phyloP scores from a whole-genome alignment of 2,329 filamentous ascomycete species.

The Cladosporium sphaerospermum region DNA sequence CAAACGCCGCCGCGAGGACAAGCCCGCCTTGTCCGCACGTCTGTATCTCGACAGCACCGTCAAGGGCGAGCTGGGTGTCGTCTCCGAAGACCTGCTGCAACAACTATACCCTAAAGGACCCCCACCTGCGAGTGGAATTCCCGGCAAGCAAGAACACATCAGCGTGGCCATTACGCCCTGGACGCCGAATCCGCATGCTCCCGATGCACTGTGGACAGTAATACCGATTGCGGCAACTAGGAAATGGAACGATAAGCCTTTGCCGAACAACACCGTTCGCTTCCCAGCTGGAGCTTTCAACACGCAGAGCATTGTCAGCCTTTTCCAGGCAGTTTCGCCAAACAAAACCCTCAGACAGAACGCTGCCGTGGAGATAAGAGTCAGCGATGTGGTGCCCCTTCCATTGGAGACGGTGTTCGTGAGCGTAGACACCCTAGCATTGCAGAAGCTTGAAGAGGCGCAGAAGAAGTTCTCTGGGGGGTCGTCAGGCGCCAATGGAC shows the following conservation, averaged over 20 bases:
- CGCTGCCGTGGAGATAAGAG: conserved; percentile 73
- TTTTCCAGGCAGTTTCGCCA: conserved; percentile 63
- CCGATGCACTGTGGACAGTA: conserved; percentile 74
- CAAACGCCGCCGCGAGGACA: conserved; percentile 52
- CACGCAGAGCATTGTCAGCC: conserved; percentile 72
- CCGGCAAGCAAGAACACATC: conserved; percentile 37
- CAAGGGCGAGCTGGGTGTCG: conserved; percentile 74
- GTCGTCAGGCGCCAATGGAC: conserved; percentile 34
- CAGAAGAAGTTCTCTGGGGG: conserved; percentile 74
- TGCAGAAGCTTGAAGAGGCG: conserved; percentile 73
- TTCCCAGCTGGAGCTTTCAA: conserved; percentile 66
- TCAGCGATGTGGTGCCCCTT: conserved; percentile 74
- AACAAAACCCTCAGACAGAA: conserved; percentile 69
- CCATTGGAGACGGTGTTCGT: conserved; percentile 82
- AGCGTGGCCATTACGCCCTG: conserved; percentile 71
- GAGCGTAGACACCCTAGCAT: conserved; percentile 71
- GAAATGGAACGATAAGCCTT: conserved; percentile 49
- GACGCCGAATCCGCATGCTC: conserved; percentile 50
- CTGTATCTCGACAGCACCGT: conserved; percentile 80
- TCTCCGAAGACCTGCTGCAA: conserved; percentile 79
- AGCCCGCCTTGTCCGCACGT: conserved; percentile 69
- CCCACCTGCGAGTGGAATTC: not conserved
- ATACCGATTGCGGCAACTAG: conserved; percentile 57
- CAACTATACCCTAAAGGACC: conserved; percentile 61
- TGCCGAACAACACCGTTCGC: conserved; percentile 72